Base-by-base conservation (phyloP, 176 grass and related monocot genomes). In the Triticum turgidum region DNA sequence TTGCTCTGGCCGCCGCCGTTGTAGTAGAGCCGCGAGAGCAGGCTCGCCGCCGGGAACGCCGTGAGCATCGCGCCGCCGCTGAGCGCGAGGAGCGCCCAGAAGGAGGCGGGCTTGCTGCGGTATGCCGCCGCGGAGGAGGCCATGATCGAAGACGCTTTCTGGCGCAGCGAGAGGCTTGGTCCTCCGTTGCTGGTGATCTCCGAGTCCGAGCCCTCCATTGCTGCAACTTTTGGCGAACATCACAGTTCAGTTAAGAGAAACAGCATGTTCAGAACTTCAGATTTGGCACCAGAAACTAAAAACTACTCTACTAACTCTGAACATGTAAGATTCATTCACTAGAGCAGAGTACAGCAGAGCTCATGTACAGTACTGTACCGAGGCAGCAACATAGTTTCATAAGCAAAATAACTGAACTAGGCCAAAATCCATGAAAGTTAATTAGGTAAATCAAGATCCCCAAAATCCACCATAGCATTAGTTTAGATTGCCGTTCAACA, bases 11-110 rank as follows among this genome's bases (percentile, higher is more conserved):
- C 93, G 18, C 95, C 93, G n/a, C 89, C 75, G 51, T 45, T 85
- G 88, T 95, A 98, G 77, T 98, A 98, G 17, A 95, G 80, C 21
- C 93, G 93, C 15, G 95, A 98, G 0, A 98, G 87, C 17, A 98
- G 91, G 88, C 89, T 98, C 17, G 95, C 90, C 5, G 91, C 89
- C 17, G 95, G 93, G 87, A 98, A 98, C 30, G 93, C 93, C 2
- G 88, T 94, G 21, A 95, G 91, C 93, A 95, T 95, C 10, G 86
- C 80, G 20, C 83, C 77, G 14, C 83, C 71, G 72, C 82, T 95
- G 70, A 95, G 77, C 6, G 44, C 1, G 3, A 95, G 82, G 2
- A 95, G 77, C 3, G 83, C 9, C 91, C 93, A 92, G 68, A 90
- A 91, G 22, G 89, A 95, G 7, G 84, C 1, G 0, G 91, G 91